Conservation (phyloP, 1,284 basidiomycete species). For the Ceratobasidium sp. region DNA sequence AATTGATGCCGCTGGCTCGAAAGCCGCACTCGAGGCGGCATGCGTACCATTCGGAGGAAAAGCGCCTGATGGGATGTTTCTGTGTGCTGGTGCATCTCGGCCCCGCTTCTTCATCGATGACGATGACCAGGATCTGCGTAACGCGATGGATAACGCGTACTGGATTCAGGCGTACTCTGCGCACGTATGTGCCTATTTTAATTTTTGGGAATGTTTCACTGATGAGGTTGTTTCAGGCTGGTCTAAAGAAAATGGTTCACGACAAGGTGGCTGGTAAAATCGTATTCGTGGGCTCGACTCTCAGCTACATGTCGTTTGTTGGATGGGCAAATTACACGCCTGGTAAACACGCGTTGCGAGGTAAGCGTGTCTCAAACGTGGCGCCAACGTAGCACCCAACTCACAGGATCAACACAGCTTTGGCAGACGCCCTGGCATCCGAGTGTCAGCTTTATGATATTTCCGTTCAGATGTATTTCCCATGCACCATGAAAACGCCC, state of each 20-base stretch:
- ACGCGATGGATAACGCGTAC: slow-evolving; percentile 74
- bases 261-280: slow-evolving; percentile 74
- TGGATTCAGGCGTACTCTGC: slow-evolving; percentile 85
- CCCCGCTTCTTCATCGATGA: slow-evolving; percentile 83
- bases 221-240: slow-evolving; percentile 64
- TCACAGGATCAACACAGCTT: slow-evolving; percentile 60
- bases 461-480: slow-evolving; percentile 88
- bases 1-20: slow-evolving; percentile 64
- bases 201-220: not conserved
- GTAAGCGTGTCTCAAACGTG: slow-evolving; percentile 59
- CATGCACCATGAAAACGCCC: slow-evolving; percentile 86
- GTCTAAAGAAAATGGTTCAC: slow-evolving; percentile 77
- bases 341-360: slow-evolving; percentile 90
- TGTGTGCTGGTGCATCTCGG: slow-evolving; percentile 79
- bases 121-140: slow-evolving; percentile 69
- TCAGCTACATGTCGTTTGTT: slow-evolving; percentile 84
- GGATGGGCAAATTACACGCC: slow-evolving; percentile 91
- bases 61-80: slow-evolving; percentile 80
- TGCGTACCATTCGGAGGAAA: slow-evolving; percentile 66
- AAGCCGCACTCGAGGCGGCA: slow-evolving; percentile 72
- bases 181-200: slow-evolving; percentile 65
- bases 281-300: slow-evolving; percentile 75
- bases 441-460: slow-evolving; percentile 87
- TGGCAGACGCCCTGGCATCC: slow-evolving; percentile 87
- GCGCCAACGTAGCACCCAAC: not conserved